Base-by-base conservation (phyloP, 73 alveolate genomes). In the Paramecium biaurelia region DNA sequence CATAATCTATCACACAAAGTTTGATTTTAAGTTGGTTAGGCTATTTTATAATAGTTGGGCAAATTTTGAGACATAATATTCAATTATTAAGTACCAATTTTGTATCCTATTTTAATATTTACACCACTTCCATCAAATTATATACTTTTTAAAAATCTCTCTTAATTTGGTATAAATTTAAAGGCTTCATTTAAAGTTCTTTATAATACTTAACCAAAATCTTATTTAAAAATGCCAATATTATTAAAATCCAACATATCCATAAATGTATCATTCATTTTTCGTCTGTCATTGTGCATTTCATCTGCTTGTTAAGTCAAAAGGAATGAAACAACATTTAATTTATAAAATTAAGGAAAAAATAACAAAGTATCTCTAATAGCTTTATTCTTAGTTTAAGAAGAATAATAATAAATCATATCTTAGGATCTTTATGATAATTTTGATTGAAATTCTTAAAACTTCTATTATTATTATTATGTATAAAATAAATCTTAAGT, bases 211-310 rank as follows among this genome's bases (percentile, higher is more conserved):
- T 23, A 18, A 79, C 76, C 72, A 79, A 79, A 79, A 26, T 79
- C 90, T 23, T 38, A 79, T 45, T 45, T 79, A 47, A 79, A 30
- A 10, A 79, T 45, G 7, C 41, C 10, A 1, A 79, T 79, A 45
- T 79, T 79, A 23, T 79, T 79, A 34, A 79, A 79, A 24, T 79
- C 90, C 9, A 79, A 23, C 90, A 79, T 79, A 47, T 79, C 90
- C 90, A 43, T 43, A 45, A 79, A 79, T 26, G 74, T 24, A 79
- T 79, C 90, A 79, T 79, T 79, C 28, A 43, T 45, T 79, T 79
- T 41, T 14, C 49, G 6, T 79, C 30, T 79, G 23, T 41, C 74
- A 43, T 20, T 42, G 12, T 79, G 58, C 4, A 72, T 23, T 79
- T 45, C 90, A 43, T 79, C 74, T 10, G 14, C 9, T 45, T 79